Base-by-base conservation (phyloP, 2,329 filamentous ascomycete genomes). In the Xylariaceae sp. region DNA sequence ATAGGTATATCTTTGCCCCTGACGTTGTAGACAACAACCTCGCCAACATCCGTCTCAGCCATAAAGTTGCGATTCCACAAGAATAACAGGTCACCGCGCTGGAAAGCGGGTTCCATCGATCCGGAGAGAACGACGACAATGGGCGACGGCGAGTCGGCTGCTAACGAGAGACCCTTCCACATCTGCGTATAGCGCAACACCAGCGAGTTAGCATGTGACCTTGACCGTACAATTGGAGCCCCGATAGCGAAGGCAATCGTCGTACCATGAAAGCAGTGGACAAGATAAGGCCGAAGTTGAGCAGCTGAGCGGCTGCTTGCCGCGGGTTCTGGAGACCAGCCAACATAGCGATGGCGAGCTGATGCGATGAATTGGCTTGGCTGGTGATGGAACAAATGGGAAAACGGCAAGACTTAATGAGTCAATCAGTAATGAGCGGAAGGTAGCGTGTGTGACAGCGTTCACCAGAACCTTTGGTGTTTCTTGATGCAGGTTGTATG, bases 1-100 rank as follows among this genome's bases (percentile, higher is more conserved):
- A 99, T 99, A 35, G 94, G 94, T 64, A 99, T 97, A 66, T 96
- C 90, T 80, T 97, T 99, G 59, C 88, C 92, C 73, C 86, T 84
- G 56, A 96, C 89, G 72, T 96, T 96, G 76, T 86, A 86, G 8
- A 86, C 82, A 7, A 85, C 82, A n/a, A 86, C 72, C 65, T 82
- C 80, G 61, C 80, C 80, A 13, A 84, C 80, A 49, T 78, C 77
- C 1, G 81, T 83, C 64, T 84, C 82, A 56, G 76, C 73, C n/a
- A 80, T 51, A 4, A 84, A 57, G 66, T 87, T 85, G 59, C 88
- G 78, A 72, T 92, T 92, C 88, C 88, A 92, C 6, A 92, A 77
- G 68, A 92, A 84, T 2, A 92, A 78, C 5, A 92, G 76, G 69
- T 92, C 89, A 57, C 89, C 89, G 50, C 89, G 82, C 73, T 92